A percentile compares a stretch with the other conserved stretches of the same genome.
These are phyloP conservation scores for Rhizopus microsporus DNA, from an alignment of 371 early-diverging fungal species.

Conservation along the genomic window DNA sequence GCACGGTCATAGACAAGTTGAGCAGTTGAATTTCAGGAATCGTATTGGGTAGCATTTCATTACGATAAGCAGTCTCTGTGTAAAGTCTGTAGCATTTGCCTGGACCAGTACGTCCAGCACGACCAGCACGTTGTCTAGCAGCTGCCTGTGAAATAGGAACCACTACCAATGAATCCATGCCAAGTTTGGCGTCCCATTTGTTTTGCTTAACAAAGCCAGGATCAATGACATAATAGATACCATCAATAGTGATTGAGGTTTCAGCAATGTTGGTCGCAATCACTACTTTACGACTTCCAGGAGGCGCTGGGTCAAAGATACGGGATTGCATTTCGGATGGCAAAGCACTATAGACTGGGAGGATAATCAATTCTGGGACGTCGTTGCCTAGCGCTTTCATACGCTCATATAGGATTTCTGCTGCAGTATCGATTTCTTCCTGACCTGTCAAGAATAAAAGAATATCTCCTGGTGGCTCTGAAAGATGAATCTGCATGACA, in stretches of 20 bases:
- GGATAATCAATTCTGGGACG: constrained; percentile 90
- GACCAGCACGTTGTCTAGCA: constrained; percentile 97
- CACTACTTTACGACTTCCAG: constrained; percentile 92
- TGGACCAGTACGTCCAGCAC: constrained; percentile 97
- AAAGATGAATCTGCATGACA: constrained; percentile 95
- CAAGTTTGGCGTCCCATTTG: constrained; percentile 92
- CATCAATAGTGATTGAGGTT: constrained; percentile 99
- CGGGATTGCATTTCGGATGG: constrained; percentile 92
- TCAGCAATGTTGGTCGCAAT: constrained; percentile 99
- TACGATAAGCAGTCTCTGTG: constrained; percentile 92
- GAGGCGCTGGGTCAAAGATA: constrained; percentile 95
- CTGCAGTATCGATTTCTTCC: constrained; percentile 95
- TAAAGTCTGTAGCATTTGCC: constrained; percentile 97
- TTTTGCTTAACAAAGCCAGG: constrained; percentile 98
- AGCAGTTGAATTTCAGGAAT: constrained; percentile 98
- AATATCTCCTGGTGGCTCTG: constrained; percentile 96
- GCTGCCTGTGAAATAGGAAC: constrained; percentile 95
- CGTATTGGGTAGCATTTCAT: constrained; percentile 95
- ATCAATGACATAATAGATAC: constrained; percentile 98
- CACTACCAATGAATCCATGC: constrained; percentile 94
- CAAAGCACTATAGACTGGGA: constrained; percentile 94
- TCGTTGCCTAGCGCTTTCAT: constrained; percentile 95
- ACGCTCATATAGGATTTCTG: constrained; percentile 90
- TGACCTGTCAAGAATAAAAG: constrained; percentile 98
- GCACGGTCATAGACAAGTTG: constrained; percentile 89